Evolutionary conservation across 129 eudicot species (phyloP).

Genomic region (Kitagawia praeruptora): DNA sequence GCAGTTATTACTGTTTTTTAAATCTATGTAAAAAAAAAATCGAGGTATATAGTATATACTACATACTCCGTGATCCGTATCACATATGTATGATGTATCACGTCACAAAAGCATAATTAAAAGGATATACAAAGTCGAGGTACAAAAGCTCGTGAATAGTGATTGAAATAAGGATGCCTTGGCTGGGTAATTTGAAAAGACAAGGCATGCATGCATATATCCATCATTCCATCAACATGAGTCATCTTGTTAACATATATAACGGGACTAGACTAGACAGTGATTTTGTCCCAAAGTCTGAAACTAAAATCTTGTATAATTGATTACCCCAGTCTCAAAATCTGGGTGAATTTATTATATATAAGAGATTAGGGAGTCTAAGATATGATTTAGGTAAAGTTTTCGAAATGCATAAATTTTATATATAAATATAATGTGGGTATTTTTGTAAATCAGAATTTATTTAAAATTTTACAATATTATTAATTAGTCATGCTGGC

Average conservation of each 20-base stretch:
- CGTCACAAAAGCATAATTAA: background rate
- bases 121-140: background rate
- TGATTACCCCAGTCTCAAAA: background rate
- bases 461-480: no score
- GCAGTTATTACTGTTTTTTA: no score
- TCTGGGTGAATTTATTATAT: no score
- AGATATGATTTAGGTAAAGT: no score
- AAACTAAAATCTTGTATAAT: background rate
- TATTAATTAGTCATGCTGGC: no score
- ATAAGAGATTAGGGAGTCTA: no score
- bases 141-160: background rate
- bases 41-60: no score
- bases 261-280: background rate
- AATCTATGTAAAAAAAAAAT: no score
- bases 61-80: no score
- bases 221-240: background rate
- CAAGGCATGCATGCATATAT: slow-evolving; percentile 3
- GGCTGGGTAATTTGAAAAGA: background rate
- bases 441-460: no score
- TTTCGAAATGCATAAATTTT: no score
- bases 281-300: background rate
- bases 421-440: no score
- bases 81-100: background rate
- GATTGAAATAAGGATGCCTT: background rate
- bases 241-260: background rate